Percentiles rank a stretch among this genome's conserved stretches.
phyloP scores from a whole-genome alignment of 345 rosid species.

The Pelargonium nanum region DNA sequence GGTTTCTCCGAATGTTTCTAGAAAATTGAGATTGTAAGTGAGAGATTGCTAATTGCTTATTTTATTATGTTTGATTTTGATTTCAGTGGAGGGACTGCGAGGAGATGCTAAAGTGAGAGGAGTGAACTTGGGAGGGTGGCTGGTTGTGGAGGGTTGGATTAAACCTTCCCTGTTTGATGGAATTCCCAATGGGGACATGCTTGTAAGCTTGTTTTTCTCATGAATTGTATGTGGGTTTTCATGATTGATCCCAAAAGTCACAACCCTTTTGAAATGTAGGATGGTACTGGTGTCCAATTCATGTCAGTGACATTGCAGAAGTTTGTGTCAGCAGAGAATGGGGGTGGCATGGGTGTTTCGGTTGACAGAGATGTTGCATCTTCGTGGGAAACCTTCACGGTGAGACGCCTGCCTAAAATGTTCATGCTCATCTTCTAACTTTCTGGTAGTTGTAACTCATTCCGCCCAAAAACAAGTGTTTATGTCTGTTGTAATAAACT shows the following conservation, averaged over 20 bases:
- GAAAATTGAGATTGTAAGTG: slow-evolving; percentile 1
- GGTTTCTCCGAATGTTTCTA: slow-evolving; percentile 5
- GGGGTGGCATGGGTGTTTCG: slow-evolving; percentile 50
- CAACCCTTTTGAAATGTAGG: slow-evolving; percentile 27
- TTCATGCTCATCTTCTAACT: not conserved
- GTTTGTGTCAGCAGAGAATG: slow-evolving; percentile 52
- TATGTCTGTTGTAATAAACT: too few species aligned
- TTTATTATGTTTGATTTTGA: slow-evolving; percentile 6
- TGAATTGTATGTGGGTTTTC: slow-evolving; percentile 5
- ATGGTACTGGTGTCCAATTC: slow-evolving; percentile 60
- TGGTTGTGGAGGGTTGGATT: slow-evolving; percentile 79
- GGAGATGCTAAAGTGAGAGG: slow-evolving; percentile 55
- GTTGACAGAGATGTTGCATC: slow-evolving; percentile 44
- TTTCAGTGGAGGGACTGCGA: slow-evolving; percentile 46
- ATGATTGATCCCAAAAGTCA: not conserved
- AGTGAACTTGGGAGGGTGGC: slow-evolving; percentile 75
- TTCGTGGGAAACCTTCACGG: slow-evolving; percentile 65
- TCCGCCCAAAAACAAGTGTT: too few species aligned
- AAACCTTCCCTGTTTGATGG: slow-evolving; percentile 64
- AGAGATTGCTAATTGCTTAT: not conserved
- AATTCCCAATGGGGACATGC: slow-evolving; percentile 68
- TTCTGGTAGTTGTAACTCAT: not conserved
- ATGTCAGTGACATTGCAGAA: slow-evolving; percentile 49
- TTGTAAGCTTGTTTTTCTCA: slow-evolving; percentile 31
- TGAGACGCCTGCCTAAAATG: slow-evolving; percentile 19